Percentiles rank a stretch among this genome's conserved stretches.
Conservation (phyloP, 2,329 filamentous ascomycete genomes). For the Verticillium albo-atrum region DNA sequence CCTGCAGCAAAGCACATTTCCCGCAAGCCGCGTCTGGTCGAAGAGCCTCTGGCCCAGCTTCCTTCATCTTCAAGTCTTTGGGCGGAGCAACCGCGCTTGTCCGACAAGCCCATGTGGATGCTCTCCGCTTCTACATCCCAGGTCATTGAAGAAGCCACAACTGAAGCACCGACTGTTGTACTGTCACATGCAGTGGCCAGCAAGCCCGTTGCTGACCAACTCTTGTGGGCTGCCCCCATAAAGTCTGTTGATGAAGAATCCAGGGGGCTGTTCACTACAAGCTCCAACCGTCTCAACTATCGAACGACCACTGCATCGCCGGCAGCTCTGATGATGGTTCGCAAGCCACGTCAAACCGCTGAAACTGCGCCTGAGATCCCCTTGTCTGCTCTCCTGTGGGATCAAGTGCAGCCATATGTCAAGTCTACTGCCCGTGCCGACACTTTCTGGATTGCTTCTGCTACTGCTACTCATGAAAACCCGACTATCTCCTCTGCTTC, state of each 20-base stretch:
- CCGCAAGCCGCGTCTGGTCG: constrained; percentile 22
- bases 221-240: background rate
- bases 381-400: background rate
- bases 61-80: constrained; percentile 23
- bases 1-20: constrained; percentile 28
- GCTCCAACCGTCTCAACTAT: constrained; percentile 7
- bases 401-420: background rate
- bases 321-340: background rate
- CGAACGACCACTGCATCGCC: background rate
- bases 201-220: background rate
- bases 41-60: constrained; percentile 8
- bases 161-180: background rate
- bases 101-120: constrained; percentile 18
- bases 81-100: background rate
- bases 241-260: background rate
- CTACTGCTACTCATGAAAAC: background rate
- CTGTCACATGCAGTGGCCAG: background rate
- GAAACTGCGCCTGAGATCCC: background rate
- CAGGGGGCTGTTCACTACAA: constrained; percentile 13
- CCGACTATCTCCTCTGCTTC: background rate
- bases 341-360: background rate
- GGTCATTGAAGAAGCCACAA: background rate
- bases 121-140: background rate
- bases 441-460: background rate
- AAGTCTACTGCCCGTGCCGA: background rate